Evolutionary conservation across 2,329 filamentous ascomycete species (phyloP).

Genomic region (Sarocladiaceae sp.): DNA sequence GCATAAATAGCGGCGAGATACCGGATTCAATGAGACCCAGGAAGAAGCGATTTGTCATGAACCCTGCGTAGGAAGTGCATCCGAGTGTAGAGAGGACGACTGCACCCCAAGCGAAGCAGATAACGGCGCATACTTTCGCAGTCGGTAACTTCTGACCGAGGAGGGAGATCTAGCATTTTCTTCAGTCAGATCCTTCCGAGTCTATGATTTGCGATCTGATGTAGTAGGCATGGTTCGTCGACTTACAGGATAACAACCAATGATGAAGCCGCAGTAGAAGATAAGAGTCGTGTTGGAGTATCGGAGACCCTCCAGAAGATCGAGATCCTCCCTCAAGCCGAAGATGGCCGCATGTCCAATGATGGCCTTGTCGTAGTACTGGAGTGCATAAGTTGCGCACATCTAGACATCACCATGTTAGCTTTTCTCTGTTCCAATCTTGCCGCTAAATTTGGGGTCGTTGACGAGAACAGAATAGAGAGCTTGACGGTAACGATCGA

Average conservation of each 20-base stretch:
- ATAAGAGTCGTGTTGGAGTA: neutral
- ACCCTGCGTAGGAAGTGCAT: slow-evolving; percentile 35
- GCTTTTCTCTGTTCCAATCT: no score
- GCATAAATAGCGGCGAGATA: slow-evolving; percentile 37
- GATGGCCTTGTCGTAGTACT: slow-evolving; percentile 58
- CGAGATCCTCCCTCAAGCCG: slow-evolving; percentile 68
- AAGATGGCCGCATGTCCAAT: slow-evolving; percentile 69
- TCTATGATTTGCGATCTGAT: no score
- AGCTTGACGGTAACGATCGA: no score
- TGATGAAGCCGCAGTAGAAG: neutral
- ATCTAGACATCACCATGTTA: no score
- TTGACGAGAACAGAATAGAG: no score
- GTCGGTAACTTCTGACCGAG: neutral
- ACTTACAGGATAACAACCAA: neutral
- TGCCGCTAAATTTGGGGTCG: no score
- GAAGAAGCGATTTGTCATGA: slow-evolving; percentile 35
- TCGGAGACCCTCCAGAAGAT: slow-evolving; percentile 30
- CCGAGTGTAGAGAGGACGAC: slow-evolving; percentile 36
- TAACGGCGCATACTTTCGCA: neutral
- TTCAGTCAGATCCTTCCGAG: no score
- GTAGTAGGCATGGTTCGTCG: neutral
- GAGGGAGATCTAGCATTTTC: neutral
- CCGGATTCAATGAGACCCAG: slow-evolving; percentile 51
- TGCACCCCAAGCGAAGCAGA: slow-evolving; percentile 19
- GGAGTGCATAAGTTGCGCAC: slow-evolving; percentile 25